Evolutionary conservation across 176 grass and related monocot species (phyloP).

Genomic region (Zea luxurians): DNA sequence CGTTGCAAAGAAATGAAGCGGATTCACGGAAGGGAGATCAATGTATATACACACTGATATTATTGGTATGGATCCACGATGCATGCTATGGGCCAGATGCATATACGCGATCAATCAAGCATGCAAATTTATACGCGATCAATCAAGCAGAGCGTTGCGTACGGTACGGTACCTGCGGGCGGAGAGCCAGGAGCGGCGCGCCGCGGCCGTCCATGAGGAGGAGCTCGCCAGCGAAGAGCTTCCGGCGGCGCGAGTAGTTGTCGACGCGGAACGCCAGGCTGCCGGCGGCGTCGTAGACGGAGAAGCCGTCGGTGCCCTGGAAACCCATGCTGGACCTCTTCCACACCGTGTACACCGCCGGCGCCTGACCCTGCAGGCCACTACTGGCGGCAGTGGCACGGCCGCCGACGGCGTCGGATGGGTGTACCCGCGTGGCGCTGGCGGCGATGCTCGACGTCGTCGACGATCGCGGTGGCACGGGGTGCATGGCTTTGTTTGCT

Average conservation of each 20-base stretch:
- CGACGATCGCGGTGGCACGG: too few species aligned
- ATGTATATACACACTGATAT: too few species aligned
- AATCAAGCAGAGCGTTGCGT: slow-evolving; percentile 54
- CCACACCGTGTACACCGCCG: slow-evolving; percentile 45
- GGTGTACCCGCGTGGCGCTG: too few species aligned
- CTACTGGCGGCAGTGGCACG: too few species aligned
- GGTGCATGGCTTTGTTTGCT: too few species aligned
- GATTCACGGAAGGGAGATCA: too few species aligned
- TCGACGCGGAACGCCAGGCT: slow-evolving; percentile 48
- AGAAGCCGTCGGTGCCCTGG: slow-evolving; percentile 47
- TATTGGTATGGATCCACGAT: too few species aligned
- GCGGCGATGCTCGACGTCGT: too few species aligned
- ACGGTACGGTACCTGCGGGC: slow-evolving; percentile 54
- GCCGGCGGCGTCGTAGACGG: slow-evolving; percentile 35
- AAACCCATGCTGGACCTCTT: slow-evolving; percentile 49
- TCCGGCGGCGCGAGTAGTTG: slow-evolving; percentile 58
- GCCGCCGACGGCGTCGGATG: too few species aligned
- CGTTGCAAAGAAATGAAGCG: too few species aligned
- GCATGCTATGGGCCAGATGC: too few species aligned
- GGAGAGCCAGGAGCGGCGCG: slow-evolving; percentile 55
- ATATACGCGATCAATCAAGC: background rate
- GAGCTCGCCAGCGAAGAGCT: slow-evolving; percentile 64
- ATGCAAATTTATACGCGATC: slow-evolving; percentile 44
- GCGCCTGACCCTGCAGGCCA: too few species aligned
- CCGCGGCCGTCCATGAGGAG: slow-evolving; percentile 77